Evolutionary conservation across 2,329 filamentous ascomycete genomes (phyloP).

Genomic region (Hyphodiscus sp.): DNA sequence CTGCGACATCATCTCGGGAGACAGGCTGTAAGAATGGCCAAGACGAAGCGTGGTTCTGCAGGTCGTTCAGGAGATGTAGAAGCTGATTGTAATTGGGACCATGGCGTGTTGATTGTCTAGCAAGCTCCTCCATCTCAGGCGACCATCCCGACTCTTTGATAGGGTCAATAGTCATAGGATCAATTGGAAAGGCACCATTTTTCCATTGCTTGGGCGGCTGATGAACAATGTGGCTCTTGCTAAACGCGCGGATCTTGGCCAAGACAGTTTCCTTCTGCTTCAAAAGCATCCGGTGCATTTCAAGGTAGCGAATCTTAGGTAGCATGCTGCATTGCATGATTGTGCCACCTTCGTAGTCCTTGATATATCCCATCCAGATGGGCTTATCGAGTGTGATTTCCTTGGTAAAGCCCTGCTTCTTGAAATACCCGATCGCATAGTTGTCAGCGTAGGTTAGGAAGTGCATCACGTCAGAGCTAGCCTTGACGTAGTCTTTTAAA

Average conservation of each 20-base stretch:
- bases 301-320: constrained; percentile 87
- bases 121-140: constrained; percentile 94
- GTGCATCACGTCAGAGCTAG: constrained; percentile 94
- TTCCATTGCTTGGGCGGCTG: constrained; percentile 81
- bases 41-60: constrained; percentile 86
- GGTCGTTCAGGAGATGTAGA: constrained; percentile 83
- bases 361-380: constrained; percentile 99
- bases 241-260: constrained; percentile 89
- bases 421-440: constrained; percentile 98
- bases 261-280: constrained; percentile 96
- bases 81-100: constrained; percentile 95
- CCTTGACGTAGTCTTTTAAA: constrained; percentile 96
- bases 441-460: constrained; percentile 99
- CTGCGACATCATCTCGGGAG: constrained; percentile 91
- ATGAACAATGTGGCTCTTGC: constrained; percentile 82
- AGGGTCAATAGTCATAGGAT: constrained; percentile 78
- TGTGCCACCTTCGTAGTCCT: constrained; percentile 97
- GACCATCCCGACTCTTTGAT: constrained; percentile 94
- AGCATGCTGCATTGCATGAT: constrained; percentile 99
- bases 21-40: constrained; percentile 96
- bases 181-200: constrained; percentile 63
- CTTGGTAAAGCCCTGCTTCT: constrained; percentile 98
- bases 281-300: constrained; percentile 85
- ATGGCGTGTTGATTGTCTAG: constrained; percentile 78
- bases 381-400: constrained; percentile 88